These are phyloP conservation scores for Brassica incana DNA, from an alignment of 345 rosid genomes.

Conservation along the genomic window DNA sequence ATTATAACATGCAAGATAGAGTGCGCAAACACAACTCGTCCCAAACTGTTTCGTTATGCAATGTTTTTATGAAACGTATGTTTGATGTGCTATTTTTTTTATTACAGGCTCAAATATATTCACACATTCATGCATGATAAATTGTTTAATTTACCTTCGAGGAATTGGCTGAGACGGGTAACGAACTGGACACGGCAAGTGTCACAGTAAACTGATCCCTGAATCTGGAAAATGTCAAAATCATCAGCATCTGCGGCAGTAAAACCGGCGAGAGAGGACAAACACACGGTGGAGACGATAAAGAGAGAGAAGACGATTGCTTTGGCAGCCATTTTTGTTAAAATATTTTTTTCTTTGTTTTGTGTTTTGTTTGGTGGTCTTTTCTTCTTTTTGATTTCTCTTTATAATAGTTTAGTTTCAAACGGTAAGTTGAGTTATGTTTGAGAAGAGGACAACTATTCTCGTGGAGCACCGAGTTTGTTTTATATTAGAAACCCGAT, in stretches of 20 bases:
- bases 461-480: slow-evolving; percentile 23
- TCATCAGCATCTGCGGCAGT: slow-evolving; percentile 38
- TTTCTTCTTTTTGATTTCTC: slow-evolving; percentile 39
- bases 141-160: slow-evolving; percentile 40
- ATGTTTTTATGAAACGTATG: neutral
- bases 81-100: neutral
- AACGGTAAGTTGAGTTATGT: slow-evolving; percentile 36
- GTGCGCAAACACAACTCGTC: neutral
- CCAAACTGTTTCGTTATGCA: neutral
- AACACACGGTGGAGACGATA: slow-evolving; percentile 39
- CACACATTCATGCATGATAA: neutral
- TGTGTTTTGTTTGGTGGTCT: slow-evolving; percentile 29
- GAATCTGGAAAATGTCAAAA: slow-evolving; percentile 42
- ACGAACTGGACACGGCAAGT: slow-evolving; percentile 65
- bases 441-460: slow-evolving; percentile 41
- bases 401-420: slow-evolving; percentile 13
- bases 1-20: neutral
- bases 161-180: slow-evolving; percentile 52
- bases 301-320: slow-evolving; percentile 32
- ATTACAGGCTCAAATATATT: neutral
- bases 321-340: slow-evolving; percentile 36
- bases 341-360: slow-evolving; percentile 1
- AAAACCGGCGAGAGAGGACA: slow-evolving; percentile 40
- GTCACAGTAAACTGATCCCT: slow-evolving; percentile 68
- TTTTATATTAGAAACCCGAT: slow-evolving; percentile 33